Base-by-base conservation (phyloP, 1,139 yeast species). In the Suhomyces ambrosiae region DNA sequence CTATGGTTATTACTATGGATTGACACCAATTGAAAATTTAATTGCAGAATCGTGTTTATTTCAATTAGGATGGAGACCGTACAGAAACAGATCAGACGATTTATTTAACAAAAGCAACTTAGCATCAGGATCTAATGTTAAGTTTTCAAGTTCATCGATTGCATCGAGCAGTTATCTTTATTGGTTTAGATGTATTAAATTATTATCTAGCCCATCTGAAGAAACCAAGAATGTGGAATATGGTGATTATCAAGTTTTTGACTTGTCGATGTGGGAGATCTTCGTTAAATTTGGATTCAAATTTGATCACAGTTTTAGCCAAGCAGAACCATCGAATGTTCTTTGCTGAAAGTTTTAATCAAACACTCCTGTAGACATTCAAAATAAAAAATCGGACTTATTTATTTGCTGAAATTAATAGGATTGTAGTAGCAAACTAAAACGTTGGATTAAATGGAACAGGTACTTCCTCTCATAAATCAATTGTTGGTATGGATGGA, bases 1-100 rank as follows among this genome's bases (percentile, higher is more conserved):
- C 48, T 81, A 70, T 54, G 86, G 83, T 3, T 78, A 65, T 50
- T 81, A 79, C 49, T 80, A 70, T 53, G 82, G 82, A 2, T 55
- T 74, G 28, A 73, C 82, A 1, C 77, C 75, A 10, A 39, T 56
- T 25, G 61, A 58, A 37, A 55, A 70, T 47, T 56, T 69, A 43
- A 63, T 71, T 24, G 76, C 77, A 3, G 77, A 71, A 50, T 51
- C 61, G 3, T 61, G 63, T 42, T 61, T 71, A 37, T 66, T 64
- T 45, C 58, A 59, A 36, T 53, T 71, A 30, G 75, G 75, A 2
- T 71, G 77, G 77, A 66, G 54, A 40, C 76, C 77, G 2, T 71
- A 71, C 42, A 44, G 42, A 25, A 45, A 30, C 19, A 45, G 41
- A 26, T 29, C 18, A 9, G 49, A 41, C n/a, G 40, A 33, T 8